phyloP scores from a whole-genome alignment of 306 rosid genomes.

The Abrus pulchellus region DNA sequence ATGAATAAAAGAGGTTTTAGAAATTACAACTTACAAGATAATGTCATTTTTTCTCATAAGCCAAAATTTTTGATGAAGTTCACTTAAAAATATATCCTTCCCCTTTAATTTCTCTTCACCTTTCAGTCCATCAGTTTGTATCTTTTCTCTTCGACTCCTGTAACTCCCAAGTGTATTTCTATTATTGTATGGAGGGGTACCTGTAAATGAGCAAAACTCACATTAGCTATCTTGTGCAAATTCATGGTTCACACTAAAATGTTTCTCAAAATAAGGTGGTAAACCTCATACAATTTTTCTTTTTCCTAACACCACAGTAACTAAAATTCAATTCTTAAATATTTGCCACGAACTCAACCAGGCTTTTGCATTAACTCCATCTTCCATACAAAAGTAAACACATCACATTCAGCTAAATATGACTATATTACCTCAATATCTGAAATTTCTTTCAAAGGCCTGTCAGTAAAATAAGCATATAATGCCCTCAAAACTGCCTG shows the following conservation, averaged over 20 bases:
- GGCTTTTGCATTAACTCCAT: constrained; percentile 41
- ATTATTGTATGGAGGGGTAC: constrained; percentile 95
- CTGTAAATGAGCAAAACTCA: constrained; percentile 61
- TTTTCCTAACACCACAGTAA: constrained; percentile 27
- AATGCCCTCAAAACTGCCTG: constrained; percentile 98
- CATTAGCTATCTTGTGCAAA: constrained; percentile 14
- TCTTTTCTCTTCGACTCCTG: constrained; percentile 96
- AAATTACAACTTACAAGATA: constrained; percentile 41
- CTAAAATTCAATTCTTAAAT: constrained; percentile 7
- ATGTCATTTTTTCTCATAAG: constrained; percentile 11
- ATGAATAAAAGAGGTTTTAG: constrained; percentile 24
- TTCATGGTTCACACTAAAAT: neutral
- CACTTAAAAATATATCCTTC: neutral
- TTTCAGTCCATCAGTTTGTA: constrained; percentile 97
- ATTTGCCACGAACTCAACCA: neutral
- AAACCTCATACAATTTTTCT: neutral
- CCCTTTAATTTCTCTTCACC: constrained; percentile 6
- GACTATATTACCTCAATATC: constrained; percentile 80
- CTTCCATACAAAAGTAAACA: constrained; percentile 28
- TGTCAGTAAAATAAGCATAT: constrained; percentile 94
- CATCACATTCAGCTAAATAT: constrained; percentile 23
- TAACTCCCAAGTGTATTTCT: constrained; percentile 97
- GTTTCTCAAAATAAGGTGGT: constrained; percentile 26
- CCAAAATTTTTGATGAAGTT: neutral
- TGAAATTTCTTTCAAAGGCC: constrained; percentile 94